Conservation (phyloP, 352 stramenopile species). For the Pythium pyrilobum region DNA sequence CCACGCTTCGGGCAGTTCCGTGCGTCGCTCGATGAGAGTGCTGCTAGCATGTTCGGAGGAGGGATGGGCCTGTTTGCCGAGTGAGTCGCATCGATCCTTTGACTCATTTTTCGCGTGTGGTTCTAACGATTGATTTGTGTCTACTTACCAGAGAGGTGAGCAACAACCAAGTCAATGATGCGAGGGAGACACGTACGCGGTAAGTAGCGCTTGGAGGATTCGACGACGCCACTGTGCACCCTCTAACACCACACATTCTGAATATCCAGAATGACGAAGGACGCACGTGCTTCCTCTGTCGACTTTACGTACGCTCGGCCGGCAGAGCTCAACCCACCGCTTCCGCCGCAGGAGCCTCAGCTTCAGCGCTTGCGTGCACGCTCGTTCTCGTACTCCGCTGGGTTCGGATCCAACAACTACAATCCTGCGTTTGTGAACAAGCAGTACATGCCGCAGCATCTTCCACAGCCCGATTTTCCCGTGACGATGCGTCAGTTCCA, state of each 20-base stretch:
- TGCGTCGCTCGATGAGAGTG: conserved; percentile 20
- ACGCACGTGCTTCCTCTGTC: conserved; percentile 66
- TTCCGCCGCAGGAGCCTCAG: conserved; percentile 56
- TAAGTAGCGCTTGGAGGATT: too few species aligned
- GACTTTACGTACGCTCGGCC: conserved; percentile 63
- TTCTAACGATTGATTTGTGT: background rate
- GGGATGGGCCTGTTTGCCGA: conserved; percentile 19
- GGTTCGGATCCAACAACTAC: conserved; percentile 47
- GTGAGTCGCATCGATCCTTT: conserved; percentile 8
- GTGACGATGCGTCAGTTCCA: conserved; percentile 56
- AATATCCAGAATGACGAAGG: conserved; percentile 40
- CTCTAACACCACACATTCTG: background rate
- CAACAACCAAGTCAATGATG: conserved; percentile 17
- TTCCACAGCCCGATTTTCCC: conserved; percentile 45
- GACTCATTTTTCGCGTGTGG: background rate
- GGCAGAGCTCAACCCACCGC: conserved; percentile 48
- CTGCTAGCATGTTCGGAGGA: conserved; percentile 16
- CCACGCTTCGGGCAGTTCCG: conserved; percentile 24
- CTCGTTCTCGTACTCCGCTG: conserved; percentile 72
- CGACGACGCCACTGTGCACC: too few species aligned
- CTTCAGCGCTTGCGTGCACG: conserved; percentile 62
- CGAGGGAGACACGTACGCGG: conserved; percentile 8
- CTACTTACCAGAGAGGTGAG: background rate
- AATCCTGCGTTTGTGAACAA: conserved; percentile 44
- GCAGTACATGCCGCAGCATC: conserved; percentile 31